Evolutionary conservation across 768 basidiomycete species (phyloP), one percentile per base, ranked within the genome.

Genomic region (Mycena venus): DNA sequence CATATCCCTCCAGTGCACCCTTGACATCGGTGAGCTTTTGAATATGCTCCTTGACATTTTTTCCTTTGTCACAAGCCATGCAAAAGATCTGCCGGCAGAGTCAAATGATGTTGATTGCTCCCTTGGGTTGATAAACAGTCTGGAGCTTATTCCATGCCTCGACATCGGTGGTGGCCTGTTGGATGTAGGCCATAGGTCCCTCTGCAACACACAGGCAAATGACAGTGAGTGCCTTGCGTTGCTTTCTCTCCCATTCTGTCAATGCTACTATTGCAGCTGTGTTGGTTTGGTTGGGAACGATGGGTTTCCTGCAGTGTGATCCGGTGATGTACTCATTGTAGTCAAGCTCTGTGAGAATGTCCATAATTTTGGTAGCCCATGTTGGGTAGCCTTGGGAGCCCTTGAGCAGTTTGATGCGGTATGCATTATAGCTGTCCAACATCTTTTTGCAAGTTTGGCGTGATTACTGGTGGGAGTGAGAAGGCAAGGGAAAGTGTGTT

Each of bases 31-130:
- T n/a, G n/a, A 44, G 78, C 32, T 71, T 77, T 10, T 71, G 70
- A 27, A 85, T 78, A 68, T 85, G 84, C 58, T 80, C 80, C 25
- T 82, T 80, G 38, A 86, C 23, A 23, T 79, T 55, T 82, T 76
- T 72, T 10, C 74, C 80, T 17, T 86, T 85, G 29, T 79, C 78
- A 56, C 79, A 81, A 21, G 72, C 38, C 10, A 77, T 58, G 0
- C 79, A 70, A 62, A 78, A 80, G 65, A 85, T 61, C 68, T 82
- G 80, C 29, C 56, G 29, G 21, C 56, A 8, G 56, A n/a, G 21
- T 34, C 56, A 32, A n/a, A 58, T 58, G n/a, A 31, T 58, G 3
- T 32, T 80, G 19, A 83, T 74, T 21, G 79, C 56, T 2, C 85
- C 84, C 40, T 72, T 63, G 19, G 78, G 66, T 34, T 34, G 29